Evolutionary conservation across 495 filamentous ascomycete species (phyloP), one percentile per base, ranked within the genome.

Genomic region (Penicillium pulvis): DNA sequence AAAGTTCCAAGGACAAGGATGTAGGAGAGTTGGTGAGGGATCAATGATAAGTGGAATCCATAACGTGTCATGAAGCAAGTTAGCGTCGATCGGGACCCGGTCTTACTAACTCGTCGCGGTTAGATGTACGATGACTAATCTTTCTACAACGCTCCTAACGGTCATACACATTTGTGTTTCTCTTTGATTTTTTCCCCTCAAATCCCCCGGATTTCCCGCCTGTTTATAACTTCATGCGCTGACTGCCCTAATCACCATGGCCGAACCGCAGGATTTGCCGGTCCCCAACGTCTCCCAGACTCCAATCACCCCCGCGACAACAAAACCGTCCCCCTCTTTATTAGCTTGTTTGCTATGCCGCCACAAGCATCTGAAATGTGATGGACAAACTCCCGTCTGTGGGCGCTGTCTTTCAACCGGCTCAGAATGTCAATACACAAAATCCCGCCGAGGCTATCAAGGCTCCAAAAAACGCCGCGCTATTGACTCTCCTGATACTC

Each of bases 271-370:
- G 6, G 48, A 24, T 41, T 12, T 63, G 36, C 60, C 60, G 48
- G 53, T 53, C 24, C 57, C 53, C 36, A 26, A 44, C 7, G 47
- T 36, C 14, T 41, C 49, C 0, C 50, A 46, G 31, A n/a, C 26
- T 26, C 8, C 39, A 30, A 53, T 44, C 31, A 43, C 35, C 52
- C 51, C 69, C 19, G 57, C 54, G 36, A 35, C 66, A 28, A 62
- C 63, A 24, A 65, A 63, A 58, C 55, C 68, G 6, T 69, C 73
- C 23, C 77, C 76, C 4, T 79, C 76, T 35, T 72, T 79, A 12
- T 62, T 86, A 55, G 82, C 83, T 30, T 86, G 83, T 66, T 74
- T 85, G 31, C 69, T 71, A 41, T 86, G 85, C 61, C 84, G 85
- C 49, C 75, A 79, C 56, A 81, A 85, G 58, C 86, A 88, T 62